phyloP scores from a whole-genome alignment of 2,329 filamentous ascomycete genomes.

The Zymoseptoria brevis region DNA sequence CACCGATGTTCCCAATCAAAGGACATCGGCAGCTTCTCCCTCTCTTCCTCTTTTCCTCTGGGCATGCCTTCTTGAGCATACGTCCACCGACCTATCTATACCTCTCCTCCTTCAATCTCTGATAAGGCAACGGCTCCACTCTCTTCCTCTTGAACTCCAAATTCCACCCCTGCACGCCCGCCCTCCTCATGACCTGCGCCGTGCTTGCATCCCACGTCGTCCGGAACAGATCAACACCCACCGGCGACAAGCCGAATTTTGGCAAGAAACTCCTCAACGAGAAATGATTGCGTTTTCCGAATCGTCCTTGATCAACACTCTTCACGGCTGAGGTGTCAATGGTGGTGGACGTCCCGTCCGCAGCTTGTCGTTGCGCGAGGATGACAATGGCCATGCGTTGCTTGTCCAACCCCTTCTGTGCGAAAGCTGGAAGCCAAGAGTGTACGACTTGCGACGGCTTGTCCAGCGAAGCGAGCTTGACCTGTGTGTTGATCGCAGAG shows the following conservation, averaged over 20 bases:
- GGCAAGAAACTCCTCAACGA: conserved; percentile 66
- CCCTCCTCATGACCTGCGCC: conserved; percentile 74
- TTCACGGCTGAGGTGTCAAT: conserved; percentile 60
- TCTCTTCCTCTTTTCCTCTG: not conserved
- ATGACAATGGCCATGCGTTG: conserved; percentile 81
- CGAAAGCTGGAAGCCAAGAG: conserved; percentile 78
- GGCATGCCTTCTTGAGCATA: not conserved
- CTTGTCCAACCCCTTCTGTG: conserved; percentile 84
- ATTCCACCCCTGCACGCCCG: conserved; percentile 66
- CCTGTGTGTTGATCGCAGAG: conserved; percentile 50
- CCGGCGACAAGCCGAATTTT: conserved; percentile 59
- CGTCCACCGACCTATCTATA: conserved; percentile 33
- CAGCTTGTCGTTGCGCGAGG: conserved; percentile 61
- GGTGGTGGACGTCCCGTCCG: conserved; percentile 31
- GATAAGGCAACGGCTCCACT: conserved; percentile 59
- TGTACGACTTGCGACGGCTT: conserved; percentile 58
- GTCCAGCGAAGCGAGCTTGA: conserved; percentile 56
- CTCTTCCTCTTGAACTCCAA: conserved; percentile 78
- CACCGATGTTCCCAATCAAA: not conserved
- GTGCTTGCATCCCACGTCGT: conserved; percentile 84
- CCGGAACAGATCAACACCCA: conserved; percentile 84
- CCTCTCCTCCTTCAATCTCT: conserved; percentile 45
- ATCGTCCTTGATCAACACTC: conserved; percentile 39
- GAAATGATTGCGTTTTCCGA: conserved; percentile 50
- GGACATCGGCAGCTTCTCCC: not conserved